Evolutionary conservation across 1,284 basidiomycete genomes (phyloP).

Genomic region (Puccinia polysora): DNA sequence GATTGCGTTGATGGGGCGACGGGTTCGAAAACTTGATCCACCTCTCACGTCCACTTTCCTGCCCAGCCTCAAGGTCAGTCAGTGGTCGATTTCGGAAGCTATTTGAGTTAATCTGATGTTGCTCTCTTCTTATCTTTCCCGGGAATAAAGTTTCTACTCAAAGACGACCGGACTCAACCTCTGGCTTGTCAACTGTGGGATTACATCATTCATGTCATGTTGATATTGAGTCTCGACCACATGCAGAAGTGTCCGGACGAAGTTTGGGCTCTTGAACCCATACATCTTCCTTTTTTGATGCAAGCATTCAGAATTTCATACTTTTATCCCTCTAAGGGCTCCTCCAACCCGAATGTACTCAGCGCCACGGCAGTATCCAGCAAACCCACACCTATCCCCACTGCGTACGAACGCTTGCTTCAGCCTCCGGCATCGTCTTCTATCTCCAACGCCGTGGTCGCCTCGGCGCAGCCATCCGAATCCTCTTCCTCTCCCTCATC

Average conservation of each 20-base stretch:
- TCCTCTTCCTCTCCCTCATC: neutral
- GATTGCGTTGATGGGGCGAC: constrained; percentile 37
- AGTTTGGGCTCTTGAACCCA: constrained; percentile 28
- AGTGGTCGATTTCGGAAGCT: neutral
- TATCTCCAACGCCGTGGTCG: too few relatives aligned
- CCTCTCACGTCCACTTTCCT: constrained; percentile 20
- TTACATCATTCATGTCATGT: constrained; percentile 35
- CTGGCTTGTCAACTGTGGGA: constrained; percentile 37
- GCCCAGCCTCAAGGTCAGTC: constrained; percentile 30
- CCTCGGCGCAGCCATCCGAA: neutral
- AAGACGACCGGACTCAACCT: constrained; percentile 15
- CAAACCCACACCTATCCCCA: neutral
- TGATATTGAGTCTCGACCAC: constrained; percentile 25
- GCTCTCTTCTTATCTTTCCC: neutral
- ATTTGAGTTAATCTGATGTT: neutral
- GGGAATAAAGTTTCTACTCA: constrained; percentile 24
- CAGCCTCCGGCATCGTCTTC: constrained; percentile 7
- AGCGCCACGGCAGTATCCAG: neutral
- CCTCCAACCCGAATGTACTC: neutral
- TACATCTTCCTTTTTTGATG: constrained; percentile 23
- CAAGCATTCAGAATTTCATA: constrained; percentile 20
- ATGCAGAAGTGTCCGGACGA: neutral
- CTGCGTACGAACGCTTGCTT: constrained; percentile 15
- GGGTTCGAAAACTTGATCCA: constrained; percentile 24
- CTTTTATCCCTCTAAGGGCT: neutral